A percentile compares a stretch with the other conserved stretches of the same genome.
Evolutionary conservation across 116 monocot genomes (phyloP).

Genomic region (Trichopus zeylanicus): DNA sequence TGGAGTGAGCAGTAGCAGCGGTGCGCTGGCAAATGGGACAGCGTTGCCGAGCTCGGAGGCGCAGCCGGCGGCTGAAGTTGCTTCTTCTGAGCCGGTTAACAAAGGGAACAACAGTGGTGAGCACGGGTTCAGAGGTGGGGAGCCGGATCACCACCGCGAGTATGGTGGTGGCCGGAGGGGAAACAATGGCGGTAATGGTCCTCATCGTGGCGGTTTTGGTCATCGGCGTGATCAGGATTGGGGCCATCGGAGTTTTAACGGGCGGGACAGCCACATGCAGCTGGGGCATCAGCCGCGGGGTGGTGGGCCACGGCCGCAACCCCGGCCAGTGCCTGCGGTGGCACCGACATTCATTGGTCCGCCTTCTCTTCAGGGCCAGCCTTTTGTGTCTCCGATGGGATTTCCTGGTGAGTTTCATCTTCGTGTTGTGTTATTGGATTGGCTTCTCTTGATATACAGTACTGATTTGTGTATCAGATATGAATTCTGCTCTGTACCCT

Average conservation of each 20-base stretch:
- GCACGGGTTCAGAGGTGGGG: not conserved
- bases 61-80: not conserved
- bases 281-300: not conserved
- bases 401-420: not conserved
- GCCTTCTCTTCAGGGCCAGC: not conserved
- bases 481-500: not conserved
- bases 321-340: not conserved
- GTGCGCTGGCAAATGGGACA: not conserved
- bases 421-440: not conserved
- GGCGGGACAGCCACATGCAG: not conserved
- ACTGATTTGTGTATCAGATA: not conserved
- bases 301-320: not conserved
- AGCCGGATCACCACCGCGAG: not conserved
- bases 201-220: not conserved
- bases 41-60: not conserved
- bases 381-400: not conserved
- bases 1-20: not conserved
- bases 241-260: conserved; percentile 1
- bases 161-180: not conserved
- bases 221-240: not conserved
- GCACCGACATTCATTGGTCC: not conserved
- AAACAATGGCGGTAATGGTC: not conserved
- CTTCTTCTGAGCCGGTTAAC: not conserved
- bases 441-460: not conserved
- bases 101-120: not conserved